Base-by-base conservation (phyloP, 306 rosid genomes). In the Vicia faba region DNA sequence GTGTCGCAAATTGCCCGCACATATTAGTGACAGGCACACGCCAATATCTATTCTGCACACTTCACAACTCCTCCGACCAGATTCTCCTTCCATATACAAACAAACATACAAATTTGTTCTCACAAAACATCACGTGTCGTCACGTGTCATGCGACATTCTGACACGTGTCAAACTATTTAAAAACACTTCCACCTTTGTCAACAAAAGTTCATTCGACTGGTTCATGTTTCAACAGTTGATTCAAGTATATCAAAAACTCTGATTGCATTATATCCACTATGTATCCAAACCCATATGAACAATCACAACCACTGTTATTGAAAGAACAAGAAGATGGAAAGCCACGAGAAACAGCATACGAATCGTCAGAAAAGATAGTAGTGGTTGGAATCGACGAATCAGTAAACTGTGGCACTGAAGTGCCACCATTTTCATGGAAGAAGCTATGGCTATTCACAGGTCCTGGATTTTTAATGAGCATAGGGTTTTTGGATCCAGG, bases 401-500 rank as follows among this genome's bases (percentile, higher is more conserved):
- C 55, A 26, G 85, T 60, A 5, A 57, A 28, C 12, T 66, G 19
- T 16, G 67, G 57, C 13, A 28, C 14, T 25, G 35, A 46, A 8
- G 40, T 73, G 15, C 98, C 89, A 7, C 97, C 97, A 28, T 93
- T 93, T 50, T 93, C 99, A 3, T 93, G 97, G 99, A 84, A 72
- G 74, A 93, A 93, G 87, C 91, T 93, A 19, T 93, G 99, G 99
- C 82, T 86, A 6, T 90, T 93, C 70, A 90, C 97, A 0, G 97
- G 99, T 0, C 99, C 99, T 8, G 99, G 99, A 12, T 93, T 93
- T 65, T 71, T 93, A 9, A 90, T 90, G 97, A 90, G 97, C 75
- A 90, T 93, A 40, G 97, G 97, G 9, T 93, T 93, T 63, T 74
- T 93, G 11, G 99, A 93, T 78, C 97, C 99, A 0, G 99, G 99